Base-by-base conservation (phyloP, 352 stramenopile genomes). In the Bremia lactucae region DNA sequence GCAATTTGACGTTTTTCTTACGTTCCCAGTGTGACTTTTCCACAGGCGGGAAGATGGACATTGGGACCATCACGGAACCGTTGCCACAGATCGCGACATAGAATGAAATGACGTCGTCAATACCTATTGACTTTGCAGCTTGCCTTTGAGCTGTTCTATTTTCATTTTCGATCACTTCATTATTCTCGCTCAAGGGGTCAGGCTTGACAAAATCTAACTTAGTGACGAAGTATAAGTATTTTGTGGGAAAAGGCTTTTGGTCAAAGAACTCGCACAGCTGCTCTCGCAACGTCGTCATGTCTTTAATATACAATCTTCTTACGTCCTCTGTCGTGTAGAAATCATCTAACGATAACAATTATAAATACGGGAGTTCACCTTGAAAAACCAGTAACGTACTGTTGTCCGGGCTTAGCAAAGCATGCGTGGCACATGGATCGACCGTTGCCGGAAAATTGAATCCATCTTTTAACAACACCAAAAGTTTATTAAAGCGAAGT, bases 71-170 rank as follows among this genome's bases (percentile, higher is more conserved):
- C 8, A 90, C 78, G 0, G 75, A 88, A 9, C 78, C 78, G 43
- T 90, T 90, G 49, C 74, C 74, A 39, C 78, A 90, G 45, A 90
- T 79, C 19, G 78, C 78, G n/a, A 87, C 75, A 38, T 90, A 90
- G 46, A 90, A 68, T 3, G 78, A 84, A 18, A 90, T 70, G 49
- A 78, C 55, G 45, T 83, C 66, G 46, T 87, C 59, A 15, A 90
- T 58, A 13, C 45, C 60, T 2, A 44, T 31, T 0, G 38, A 6
- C 6, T 58, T 46, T 8, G 37, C 26, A 0, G 31, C 42, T 29
- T 48, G 11, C 24, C 33, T n/a, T n/a, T n/a, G n/a, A n/a, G n/a
- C n/a, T n/a, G n/a, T 18, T 4, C 19, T 13, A 41, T 29, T n/a
- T 15, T 46, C 56, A 0, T 66, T 46, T n/a, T 62, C 54, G 3